Evolutionary conservation across 2,329 filamentous ascomycete genomes (phyloP).

Genomic region (Aspergillus ochraceus): DNA sequence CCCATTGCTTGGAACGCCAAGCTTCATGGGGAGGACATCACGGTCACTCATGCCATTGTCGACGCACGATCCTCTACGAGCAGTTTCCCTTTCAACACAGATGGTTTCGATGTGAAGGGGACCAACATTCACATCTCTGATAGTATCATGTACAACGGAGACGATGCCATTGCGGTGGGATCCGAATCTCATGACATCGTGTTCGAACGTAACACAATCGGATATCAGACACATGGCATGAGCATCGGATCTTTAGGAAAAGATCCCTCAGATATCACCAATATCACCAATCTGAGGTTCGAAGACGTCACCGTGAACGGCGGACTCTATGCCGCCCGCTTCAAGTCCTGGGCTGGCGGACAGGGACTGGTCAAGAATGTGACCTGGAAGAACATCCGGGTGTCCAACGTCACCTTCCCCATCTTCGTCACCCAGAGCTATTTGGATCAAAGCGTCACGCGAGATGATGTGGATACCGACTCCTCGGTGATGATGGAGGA

Average conservation of each 20-base stretch:
- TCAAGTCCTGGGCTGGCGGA: constrained; percentile 48
- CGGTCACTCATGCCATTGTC: constrained; percentile 42
- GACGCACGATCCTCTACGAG: constrained; percentile 37
- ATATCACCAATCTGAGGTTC: constrained; percentile 45
- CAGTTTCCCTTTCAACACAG: constrained; percentile 46
- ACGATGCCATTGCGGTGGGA: constrained; percentile 46
- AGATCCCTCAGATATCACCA: constrained; percentile 35
- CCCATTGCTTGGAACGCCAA: constrained; percentile 47
- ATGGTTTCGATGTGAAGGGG: constrained; percentile 33
- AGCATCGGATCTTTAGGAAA: constrained; percentile 46
- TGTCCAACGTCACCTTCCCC: constrained; percentile 48
- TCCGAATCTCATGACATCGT: constrained; percentile 40
- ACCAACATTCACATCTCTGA: constrained; percentile 31
- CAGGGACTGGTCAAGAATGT: constrained; percentile 46
- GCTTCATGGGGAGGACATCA: constrained; percentile 42
- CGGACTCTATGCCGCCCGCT: constrained; percentile 44
- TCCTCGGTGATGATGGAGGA: constrained; percentile 45
- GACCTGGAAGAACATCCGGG: constrained; percentile 46
- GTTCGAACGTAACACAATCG: constrained; percentile 43
- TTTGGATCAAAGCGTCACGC: constrained; percentile 39
- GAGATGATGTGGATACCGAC: constrained; percentile 35
- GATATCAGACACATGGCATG: constrained; percentile 47
- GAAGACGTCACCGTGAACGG: constrained; percentile 45
- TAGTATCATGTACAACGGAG: constrained; percentile 43
- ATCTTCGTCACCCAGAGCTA: constrained; percentile 51